Percentiles rank a stretch among this genome's conserved stretches.
Conservation (phyloP, 2,329 filamentous ascomycete genomes). For the Paecilomyces niveus region DNA sequence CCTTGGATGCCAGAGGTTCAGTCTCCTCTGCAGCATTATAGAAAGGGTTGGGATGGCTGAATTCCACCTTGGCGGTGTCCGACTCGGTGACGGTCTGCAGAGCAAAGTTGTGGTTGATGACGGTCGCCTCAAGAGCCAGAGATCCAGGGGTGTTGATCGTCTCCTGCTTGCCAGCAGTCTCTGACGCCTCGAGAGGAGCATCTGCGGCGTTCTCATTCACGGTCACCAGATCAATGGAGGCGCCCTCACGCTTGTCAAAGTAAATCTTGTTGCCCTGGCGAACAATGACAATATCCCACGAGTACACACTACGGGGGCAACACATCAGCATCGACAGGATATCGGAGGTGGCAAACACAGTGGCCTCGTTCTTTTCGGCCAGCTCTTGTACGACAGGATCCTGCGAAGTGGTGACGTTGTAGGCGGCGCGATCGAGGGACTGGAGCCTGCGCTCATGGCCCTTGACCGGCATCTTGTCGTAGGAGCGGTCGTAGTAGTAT, state of each 20-base stretch:
- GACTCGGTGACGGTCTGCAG: slow-evolving; percentile 89
- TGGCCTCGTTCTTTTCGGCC: slow-evolving; percentile 90
- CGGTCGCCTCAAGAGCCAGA: slow-evolving; percentile 92
- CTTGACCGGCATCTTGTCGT: slow-evolving; percentile 90
- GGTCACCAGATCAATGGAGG: slow-evolving; percentile 91
- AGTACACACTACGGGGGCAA: slow-evolving; percentile 90
- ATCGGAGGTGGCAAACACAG: slow-evolving; percentile 93
- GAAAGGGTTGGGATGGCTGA: slow-evolving; percentile 90
- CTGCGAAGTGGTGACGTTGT: slow-evolving; percentile 95
- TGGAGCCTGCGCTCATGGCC: slow-evolving; percentile 79
- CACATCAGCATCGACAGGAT: slow-evolving; percentile 99
- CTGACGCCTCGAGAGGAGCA: slow-evolving; percentile 81
- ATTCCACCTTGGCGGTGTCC: slow-evolving; percentile 68
- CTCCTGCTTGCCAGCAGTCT: slow-evolving; percentile 68
- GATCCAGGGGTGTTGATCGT: slow-evolving; percentile 87
- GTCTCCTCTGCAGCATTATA: slow-evolving; percentile 91
- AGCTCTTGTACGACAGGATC: slow-evolving; percentile 97
- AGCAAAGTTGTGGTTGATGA: slow-evolving; percentile 99
- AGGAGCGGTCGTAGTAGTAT: slow-evolving; percentile 94
- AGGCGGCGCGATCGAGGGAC: slow-evolving; percentile 86
- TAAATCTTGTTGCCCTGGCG: slow-evolving; percentile 94
- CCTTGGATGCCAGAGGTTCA: slow-evolving; percentile 89
- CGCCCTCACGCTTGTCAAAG: slow-evolving; percentile 96
- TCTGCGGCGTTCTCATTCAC: slow-evolving; percentile 99
- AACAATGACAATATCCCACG: slow-evolving; percentile 94